A percentile compares a stretch with the other conserved stretches of the same genome.
phyloP scores from a whole-genome alignment of 192 early-diverging fungal genomes.

The Bifiguratus adelaidae region DNA sequence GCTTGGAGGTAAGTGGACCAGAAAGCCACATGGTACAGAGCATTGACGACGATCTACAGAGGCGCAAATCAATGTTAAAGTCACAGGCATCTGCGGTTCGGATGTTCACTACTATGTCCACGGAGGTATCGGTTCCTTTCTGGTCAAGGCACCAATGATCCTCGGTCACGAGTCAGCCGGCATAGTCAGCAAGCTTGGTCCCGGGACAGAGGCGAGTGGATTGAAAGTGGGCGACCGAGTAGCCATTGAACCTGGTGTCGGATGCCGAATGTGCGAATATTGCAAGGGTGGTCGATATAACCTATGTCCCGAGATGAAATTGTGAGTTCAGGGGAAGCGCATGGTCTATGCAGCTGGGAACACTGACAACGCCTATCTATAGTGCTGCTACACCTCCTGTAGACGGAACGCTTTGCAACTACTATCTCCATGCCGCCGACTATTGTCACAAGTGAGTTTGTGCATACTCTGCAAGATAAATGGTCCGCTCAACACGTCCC shows the following conservation, averaged over 20 bases:
- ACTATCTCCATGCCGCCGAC: constrained; percentile 26
- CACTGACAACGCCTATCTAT: neutral
- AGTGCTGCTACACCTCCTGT: constrained; percentile 31
- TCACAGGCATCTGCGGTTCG: constrained; percentile 30
- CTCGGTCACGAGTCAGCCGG: constrained; percentile 34
- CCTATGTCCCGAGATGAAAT: constrained; percentile 28
- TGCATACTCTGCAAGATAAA: too few species aligned
- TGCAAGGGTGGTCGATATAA: constrained; percentile 25
- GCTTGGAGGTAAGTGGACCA: too few species aligned
- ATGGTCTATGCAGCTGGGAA: neutral
- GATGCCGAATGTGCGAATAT: constrained; percentile 21
- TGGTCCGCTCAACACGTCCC: neutral
- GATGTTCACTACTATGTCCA: constrained; percentile 35
- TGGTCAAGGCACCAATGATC: constrained; percentile 21
- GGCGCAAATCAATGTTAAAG: constrained; percentile 25
- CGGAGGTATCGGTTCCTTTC: constrained; percentile 20
- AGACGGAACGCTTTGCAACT: constrained; percentile 30
- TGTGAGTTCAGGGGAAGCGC: constrained; percentile 7
- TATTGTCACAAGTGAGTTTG: constrained; percentile 21
- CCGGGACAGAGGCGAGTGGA: constrained; percentile 14
- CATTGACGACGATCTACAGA: constrained; percentile 9
- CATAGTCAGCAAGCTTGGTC: constrained; percentile 17
- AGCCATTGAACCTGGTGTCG: constrained; percentile 25
- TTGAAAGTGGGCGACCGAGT: constrained; percentile 35
- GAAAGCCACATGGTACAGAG: too few species aligned